phyloP scores from a whole-genome alignment of 257 asterid genomes.

The Datura wrightii region DNA sequence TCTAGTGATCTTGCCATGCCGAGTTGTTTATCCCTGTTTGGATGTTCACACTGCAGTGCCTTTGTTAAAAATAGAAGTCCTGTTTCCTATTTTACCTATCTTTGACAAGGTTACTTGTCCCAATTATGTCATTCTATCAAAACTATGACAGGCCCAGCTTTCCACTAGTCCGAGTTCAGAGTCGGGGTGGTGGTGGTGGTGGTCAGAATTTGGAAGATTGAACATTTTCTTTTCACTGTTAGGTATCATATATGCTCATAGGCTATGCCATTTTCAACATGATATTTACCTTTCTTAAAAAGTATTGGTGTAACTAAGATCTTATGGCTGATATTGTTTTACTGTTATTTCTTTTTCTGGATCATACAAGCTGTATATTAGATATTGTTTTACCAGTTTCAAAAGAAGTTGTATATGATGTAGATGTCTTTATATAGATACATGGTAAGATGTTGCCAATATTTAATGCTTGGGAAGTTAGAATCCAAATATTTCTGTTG shows the following conservation, averaged over 20 bases:
- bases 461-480: conserved; percentile 19
- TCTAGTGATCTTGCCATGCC: conserved; percentile 18
- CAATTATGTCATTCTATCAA: conserved; percentile 6
- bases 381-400: background rate
- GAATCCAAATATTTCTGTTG: background rate
- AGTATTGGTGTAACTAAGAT: background rate
- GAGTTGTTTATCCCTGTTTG: background rate
- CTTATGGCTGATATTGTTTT: background rate
- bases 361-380: background rate
- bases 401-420: background rate
- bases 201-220: background rate
- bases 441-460: background rate
- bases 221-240: conserved; percentile 10
- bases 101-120: conserved; percentile 22
- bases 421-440: background rate
- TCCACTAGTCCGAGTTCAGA: background rate
- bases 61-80: background rate
- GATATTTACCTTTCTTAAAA: conserved; percentile 2
- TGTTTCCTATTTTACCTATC: conserved; percentile 14
- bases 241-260: background rate
- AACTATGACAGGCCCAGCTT: background rate
- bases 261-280: conserved; percentile 8
- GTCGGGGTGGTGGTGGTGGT: background rate
- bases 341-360: conserved; percentile 26
- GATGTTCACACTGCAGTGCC: conserved; percentile 14